These are phyloP conservation scores for Arachnopeziza araneosa DNA, from an alignment of 2,329 filamentous ascomycete genomes.

Conservation along the genomic window DNA sequence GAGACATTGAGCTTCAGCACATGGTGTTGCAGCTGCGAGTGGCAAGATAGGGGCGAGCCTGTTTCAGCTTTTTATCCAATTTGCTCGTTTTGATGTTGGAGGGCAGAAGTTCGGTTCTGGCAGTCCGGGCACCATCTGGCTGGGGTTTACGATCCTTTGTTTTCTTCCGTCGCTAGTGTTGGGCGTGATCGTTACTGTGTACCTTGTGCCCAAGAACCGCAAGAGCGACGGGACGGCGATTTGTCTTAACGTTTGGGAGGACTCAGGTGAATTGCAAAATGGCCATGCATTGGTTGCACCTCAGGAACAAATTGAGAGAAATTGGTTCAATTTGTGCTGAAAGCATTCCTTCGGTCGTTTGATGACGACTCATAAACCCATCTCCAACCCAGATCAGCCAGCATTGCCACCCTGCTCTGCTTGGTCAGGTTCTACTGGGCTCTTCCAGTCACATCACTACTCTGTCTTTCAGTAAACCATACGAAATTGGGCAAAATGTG, in stretches of 20 bases:
- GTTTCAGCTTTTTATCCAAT: conserved; percentile 28
- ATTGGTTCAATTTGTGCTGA: too few relatives aligned
- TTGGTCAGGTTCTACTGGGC: too few relatives aligned
- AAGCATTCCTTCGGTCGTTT: too few relatives aligned
- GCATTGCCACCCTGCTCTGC: too few relatives aligned
- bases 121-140: conserved; percentile 28
- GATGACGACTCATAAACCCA: too few relatives aligned
- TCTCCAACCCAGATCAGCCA: too few relatives aligned
- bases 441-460: too few relatives aligned
- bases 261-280: background rate
- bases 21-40: conserved; percentile 27
- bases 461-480: too few relatives aligned
- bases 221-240: background rate
- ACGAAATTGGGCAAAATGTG: too few relatives aligned
- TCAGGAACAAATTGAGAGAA: too few relatives aligned
- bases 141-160: conserved; percentile 25
- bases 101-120: background rate
- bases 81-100: conserved; percentile 46
- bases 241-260: background rate
- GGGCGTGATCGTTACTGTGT: background rate
- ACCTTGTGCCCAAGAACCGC: background rate
- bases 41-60: conserved; percentile 29
- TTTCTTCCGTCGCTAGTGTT: conserved; percentile 19
- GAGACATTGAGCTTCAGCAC: conserved; percentile 25
- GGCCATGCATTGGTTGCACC: background rate